A percentile compares a stretch with the other conserved stretches of the same genome.
Conservation (phyloP, 2,329 filamentous ascomycete species). For the Fusarium papillatum region DNA sequence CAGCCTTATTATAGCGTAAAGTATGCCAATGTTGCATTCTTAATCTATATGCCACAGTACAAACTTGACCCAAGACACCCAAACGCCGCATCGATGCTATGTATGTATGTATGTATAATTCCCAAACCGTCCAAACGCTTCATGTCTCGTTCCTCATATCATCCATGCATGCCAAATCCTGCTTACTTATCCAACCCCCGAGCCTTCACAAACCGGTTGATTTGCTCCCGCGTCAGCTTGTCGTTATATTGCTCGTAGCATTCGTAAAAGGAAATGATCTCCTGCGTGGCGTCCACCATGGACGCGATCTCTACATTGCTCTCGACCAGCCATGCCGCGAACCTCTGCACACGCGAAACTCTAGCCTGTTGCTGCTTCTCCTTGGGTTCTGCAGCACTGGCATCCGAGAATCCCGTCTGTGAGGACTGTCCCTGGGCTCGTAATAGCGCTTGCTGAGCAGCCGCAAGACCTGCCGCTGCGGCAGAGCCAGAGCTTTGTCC, state of each 20-base stretch:
- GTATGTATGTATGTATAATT: constrained; percentile 3
- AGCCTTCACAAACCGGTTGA: constrained; percentile 72
- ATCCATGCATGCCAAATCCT: not conserved
- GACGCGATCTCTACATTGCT: constrained; percentile 87
- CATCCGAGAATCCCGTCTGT: constrained; percentile 35
- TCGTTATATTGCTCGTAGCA: constrained; percentile 73
- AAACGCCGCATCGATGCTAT: constrained; percentile 28
- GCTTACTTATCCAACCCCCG: constrained; percentile 65
- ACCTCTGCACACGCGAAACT: constrained; percentile 75
- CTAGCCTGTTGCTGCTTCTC: constrained; percentile 67
- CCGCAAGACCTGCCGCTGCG: constrained; percentile 59
- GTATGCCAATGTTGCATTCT: not conserved
- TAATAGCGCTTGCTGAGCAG: constrained; percentile 62
- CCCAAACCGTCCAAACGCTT: constrained; percentile 23
- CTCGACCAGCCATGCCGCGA: constrained; percentile 86
- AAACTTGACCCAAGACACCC: constrained; percentile 3
- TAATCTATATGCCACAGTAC: not conserved
- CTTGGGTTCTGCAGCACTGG: constrained; percentile 49
- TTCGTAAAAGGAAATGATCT: constrained; percentile 92
- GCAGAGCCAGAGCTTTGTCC: constrained; percentile 48
- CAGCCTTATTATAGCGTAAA: not conserved
- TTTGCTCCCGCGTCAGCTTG: constrained; percentile 69
- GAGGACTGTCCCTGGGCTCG: constrained; percentile 57
- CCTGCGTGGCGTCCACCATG: constrained; percentile 91
- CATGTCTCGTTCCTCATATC: constrained; percentile 42